These are phyloP conservation scores for Venturia oleaginea DNA, from an alignment of 2,329 filamentous ascomycete species.

Conservation along the genomic window DNA sequence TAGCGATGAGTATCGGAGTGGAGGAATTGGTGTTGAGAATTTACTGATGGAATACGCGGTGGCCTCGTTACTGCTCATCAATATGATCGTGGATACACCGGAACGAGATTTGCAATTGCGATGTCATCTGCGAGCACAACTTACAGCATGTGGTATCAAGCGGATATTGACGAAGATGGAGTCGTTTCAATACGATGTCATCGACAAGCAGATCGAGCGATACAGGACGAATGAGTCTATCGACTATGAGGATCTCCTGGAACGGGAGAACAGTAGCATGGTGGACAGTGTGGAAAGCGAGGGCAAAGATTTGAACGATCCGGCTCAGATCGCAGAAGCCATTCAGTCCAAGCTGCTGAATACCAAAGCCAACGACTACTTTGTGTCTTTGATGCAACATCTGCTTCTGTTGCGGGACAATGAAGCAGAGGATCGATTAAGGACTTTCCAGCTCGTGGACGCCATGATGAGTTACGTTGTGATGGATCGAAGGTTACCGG, in stretches of 20 bases:
- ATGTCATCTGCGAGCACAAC: slow-evolving; percentile 91
- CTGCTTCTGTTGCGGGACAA: slow-evolving; percentile 86
- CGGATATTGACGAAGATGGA: slow-evolving; percentile 95
- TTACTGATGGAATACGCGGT: slow-evolving; percentile 98
- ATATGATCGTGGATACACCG: slow-evolving; percentile 90
- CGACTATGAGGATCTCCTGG: slow-evolving; percentile 95
- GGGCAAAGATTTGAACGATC: slow-evolving; percentile 85
- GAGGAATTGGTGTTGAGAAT: slow-evolving; percentile 97
- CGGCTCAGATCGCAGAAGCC: slow-evolving; percentile 85
- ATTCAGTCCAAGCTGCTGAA: slow-evolving; percentile 79
- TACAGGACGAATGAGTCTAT: slow-evolving; percentile 93
- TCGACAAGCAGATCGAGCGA: slow-evolving; percentile 94
- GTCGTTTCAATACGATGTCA: slow-evolving; percentile 93
- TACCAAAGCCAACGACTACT: slow-evolving; percentile 86
- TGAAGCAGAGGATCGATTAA: slow-evolving; percentile 80
- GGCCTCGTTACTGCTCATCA: slow-evolving; percentile 86
- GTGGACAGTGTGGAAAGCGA: slow-evolving; percentile 81
- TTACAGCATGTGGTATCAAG: slow-evolving; percentile 91
- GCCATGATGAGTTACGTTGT: slow-evolving; percentile 98
- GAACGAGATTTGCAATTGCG: slow-evolving; percentile 82
- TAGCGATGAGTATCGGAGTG: slow-evolving; percentile 89
- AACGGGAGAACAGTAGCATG: slow-evolving; percentile 81
- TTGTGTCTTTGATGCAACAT: slow-evolving; percentile 90
- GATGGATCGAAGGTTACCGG: slow-evolving; percentile 90
- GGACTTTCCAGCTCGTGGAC: slow-evolving; percentile 96